phyloP scores from a whole-genome alignment of 163 green algal genomes.

The Prototheca stagnorum region DNA sequence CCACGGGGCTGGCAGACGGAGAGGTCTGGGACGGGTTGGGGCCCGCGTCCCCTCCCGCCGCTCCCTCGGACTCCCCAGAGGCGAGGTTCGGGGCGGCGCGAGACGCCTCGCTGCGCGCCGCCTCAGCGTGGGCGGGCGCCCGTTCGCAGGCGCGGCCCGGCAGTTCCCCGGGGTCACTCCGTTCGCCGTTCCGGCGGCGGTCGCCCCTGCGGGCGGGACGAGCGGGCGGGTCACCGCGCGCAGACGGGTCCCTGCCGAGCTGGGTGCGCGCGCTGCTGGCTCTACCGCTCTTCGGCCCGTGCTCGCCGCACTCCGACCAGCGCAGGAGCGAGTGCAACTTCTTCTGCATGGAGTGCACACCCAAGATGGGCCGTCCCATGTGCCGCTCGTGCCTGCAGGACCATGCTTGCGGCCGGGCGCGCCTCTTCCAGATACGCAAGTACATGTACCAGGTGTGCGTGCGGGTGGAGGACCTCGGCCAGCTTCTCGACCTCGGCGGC shows the following conservation, averaged over 20 bases:
- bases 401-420: constrained; percentile 2
- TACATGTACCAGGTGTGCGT: constrained; percentile 26
- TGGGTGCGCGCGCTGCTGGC: constrained; percentile 13
- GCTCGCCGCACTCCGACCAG: constrained; percentile 6
- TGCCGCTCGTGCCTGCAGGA: constrained; percentile 18
- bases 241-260: neutral
- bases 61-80: too few relatives aligned
- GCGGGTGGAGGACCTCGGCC: constrained; percentile 16
- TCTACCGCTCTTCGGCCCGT: constrained; percentile 7
- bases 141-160: too few relatives aligned
- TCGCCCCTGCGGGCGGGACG: too few relatives aligned
- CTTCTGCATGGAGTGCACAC: constrained; percentile 16
- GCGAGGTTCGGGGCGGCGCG: too few relatives aligned
- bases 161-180: too few relatives aligned
- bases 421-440: constrained; percentile 18
- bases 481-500: constrained; percentile 10
- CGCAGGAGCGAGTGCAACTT: constrained; percentile 16
- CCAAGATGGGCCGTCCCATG: neutral
- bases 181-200: too few relatives aligned
- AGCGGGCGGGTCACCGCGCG: too few relatives aligned
- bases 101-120: too few relatives aligned
- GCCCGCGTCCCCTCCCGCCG: too few relatives aligned
- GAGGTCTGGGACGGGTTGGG: too few relatives aligned
- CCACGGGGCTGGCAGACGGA: too few relatives aligned
- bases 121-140: too few relatives aligned